Conservation (phyloP, 164 flowering plant genomes). For the Berberis vulgaris region DNA sequence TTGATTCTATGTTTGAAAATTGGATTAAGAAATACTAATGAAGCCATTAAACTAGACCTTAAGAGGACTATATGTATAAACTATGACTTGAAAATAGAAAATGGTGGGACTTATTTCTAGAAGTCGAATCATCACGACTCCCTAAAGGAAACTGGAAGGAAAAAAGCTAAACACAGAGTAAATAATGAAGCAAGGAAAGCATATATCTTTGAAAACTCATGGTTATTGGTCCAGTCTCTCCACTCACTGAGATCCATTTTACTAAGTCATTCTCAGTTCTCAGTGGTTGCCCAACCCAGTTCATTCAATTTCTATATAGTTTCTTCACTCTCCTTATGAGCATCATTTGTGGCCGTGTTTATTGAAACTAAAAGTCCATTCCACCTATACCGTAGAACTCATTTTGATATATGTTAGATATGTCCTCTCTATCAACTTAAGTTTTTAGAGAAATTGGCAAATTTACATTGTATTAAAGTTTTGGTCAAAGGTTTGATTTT, state of each 20-base stretch:
- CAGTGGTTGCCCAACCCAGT: not conserved
- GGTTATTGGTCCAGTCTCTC: not conserved
- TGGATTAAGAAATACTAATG: not conserved
- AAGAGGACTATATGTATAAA: not conserved
- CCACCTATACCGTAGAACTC: no score
- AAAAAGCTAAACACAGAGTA: not conserved
- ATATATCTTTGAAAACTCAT: not conserved
- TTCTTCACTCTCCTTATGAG: not conserved
- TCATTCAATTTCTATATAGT: not conserved
- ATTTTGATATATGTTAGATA: no score
- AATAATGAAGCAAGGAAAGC: not conserved
- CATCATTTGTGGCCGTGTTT: no score
- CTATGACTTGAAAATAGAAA: not conserved
- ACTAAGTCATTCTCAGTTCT: not conserved
- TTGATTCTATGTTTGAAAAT: no score
- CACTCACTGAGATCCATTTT: not conserved
- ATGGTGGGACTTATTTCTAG: not conserved
- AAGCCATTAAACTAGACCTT: not conserved
- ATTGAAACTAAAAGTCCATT: no score
- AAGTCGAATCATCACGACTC: slow-evolving; percentile 1
- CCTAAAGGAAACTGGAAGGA: slow-evolving; percentile 2
- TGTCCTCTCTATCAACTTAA: no score
- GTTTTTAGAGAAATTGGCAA: no score
- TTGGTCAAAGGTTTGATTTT: no score
- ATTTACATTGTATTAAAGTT: no score